Base-by-base conservation (phyloP, 805 yeast species). In the Kazachstania africana region DNA sequence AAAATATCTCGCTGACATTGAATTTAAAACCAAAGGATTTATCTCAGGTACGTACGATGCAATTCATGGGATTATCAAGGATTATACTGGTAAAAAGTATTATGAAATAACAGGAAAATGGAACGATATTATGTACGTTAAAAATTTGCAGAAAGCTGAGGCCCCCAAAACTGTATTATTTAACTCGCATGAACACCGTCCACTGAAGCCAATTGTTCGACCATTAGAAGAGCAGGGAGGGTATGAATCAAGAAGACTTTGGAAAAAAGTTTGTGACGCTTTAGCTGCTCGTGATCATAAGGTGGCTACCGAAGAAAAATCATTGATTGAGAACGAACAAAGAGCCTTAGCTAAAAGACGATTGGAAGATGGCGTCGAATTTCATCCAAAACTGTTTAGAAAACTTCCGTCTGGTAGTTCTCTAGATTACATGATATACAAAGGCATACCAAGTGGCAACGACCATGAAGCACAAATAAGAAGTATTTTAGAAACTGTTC, bases 11-110 rank as follows among this genome's bases (percentile, higher is more conserved):
- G 84, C 88, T 4, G 88, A 79, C 50, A 78, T 91, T 31, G 97
- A 91, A 43, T 91, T 91, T 60, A 87, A 91, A 53, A 81, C 91
- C 5, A 91, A 91, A 57, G 98, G 98, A 1, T 81, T 84, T 51
- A 81, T 91, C 26, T 70, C 87, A 14, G 98, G 98, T 14, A 71
- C 88, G 3, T 91, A 88, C 57, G 93, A 91, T 54, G 81, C 82
- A 6, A 81, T 91, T 40, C 78, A 72, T 43, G 98, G 97, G 31
- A 57, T 53, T 5, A 66, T 87, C 32, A 73, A 68, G 48, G 66
- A 70, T 30, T 45, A 63, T 14, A 12, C 40, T 18, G 74, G 72
- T 14, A 73, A 78, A 42, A 62, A 62, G 2, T 53, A 77, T 24
- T 84, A 63, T 50, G 80, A 73, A 43, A 63, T 88, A 24, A 45